Conservation (phyloP, 1,139 yeast genomes). For the Geotrichum candidum region DNA sequence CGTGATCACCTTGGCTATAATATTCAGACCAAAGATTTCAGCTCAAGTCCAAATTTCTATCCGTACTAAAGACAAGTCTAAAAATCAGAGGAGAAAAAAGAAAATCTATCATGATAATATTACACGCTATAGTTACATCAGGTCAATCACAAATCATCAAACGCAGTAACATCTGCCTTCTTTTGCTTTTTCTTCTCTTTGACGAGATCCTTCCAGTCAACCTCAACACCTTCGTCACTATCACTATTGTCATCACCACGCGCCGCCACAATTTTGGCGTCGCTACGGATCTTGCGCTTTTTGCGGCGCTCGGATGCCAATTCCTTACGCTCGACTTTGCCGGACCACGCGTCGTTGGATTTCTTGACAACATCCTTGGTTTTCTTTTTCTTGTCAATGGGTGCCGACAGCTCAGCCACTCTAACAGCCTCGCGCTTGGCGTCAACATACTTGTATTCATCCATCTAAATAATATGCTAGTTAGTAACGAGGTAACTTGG, state of each 20-base stretch:
- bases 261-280: constrained; percentile 42
- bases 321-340: constrained; percentile 58
- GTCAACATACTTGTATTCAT: constrained; percentile 59
- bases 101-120: background rate
- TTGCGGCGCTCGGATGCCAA: constrained; percentile 55
- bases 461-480: constrained; percentile 45
- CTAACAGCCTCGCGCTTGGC: constrained; percentile 58
- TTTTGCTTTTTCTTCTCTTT: constrained; percentile 53
- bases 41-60: background rate
- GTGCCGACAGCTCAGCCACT: constrained; percentile 46
- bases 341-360: constrained; percentile 75
- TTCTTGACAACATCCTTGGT: constrained; percentile 24
- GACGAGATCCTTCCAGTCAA: constrained; percentile 87
- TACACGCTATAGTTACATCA: background rate
- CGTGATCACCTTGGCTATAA: background rate
- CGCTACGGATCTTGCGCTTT: constrained; percentile 57
- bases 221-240: constrained; percentile 48
- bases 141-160: constrained; percentile 56
- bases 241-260: constrained; percentile 31
- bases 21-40: background rate
- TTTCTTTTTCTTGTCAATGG: constrained; percentile 11
- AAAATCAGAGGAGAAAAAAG: background rate
- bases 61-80: background rate
- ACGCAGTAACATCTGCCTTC: constrained; percentile 46
- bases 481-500: background rate